Base-by-base conservation (phyloP, 2,329 filamentous ascomycete species). In the Kalmusia sp. region DNA sequence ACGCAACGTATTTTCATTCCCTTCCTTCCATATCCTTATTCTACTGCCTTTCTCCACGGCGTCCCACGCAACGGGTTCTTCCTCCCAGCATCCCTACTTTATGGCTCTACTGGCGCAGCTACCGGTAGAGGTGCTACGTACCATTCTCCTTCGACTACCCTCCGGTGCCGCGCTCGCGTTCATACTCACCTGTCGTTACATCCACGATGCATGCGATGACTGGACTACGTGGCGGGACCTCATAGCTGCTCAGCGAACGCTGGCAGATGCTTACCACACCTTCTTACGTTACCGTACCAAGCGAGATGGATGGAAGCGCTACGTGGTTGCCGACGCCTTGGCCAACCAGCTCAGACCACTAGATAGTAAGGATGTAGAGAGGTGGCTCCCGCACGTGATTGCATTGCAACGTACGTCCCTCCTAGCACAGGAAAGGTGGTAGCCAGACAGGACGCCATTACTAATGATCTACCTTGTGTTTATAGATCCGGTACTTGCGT, bases 91-190 rank as follows among this genome's bases (percentile, higher is more conserved):
- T n/a, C n/a, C n/a, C n/a, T n/a, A n/a, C n/a, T n/a, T n/a, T n/a
- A n/a, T n/a, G n/a, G n/a, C n/a, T n/a, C n/a, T n/a, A n/a, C 51
- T 58, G 14, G 38, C 33, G 35, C 35, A 55, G 17, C 40, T 58
- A 15, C 55, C 55, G 2, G 21, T 55, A 11, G 55, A 58, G 19
- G 31, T 58, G 6, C 49, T 58, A 17, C 55, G 49, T 31, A 52
- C 28, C 28, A 53, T 55, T 43, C 33, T 31, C 40, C 30, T 46
- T 12, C 9, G 48, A 4, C 49, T 55, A 2, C 41, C 52, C 3
- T 53, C 52, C 12, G 48, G 52, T 21, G 24, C 52, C 33, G 46
- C 52, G 1, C 49, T 58, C 11, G 28, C 17, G 19, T 51, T 55
- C 28, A 24, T 53, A 24, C 52, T 52, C 22, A 55, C 52, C n/a